Conservation (phyloP, 2,329 filamentous ascomycete genomes). For the Parastagonospora nodorum region DNA sequence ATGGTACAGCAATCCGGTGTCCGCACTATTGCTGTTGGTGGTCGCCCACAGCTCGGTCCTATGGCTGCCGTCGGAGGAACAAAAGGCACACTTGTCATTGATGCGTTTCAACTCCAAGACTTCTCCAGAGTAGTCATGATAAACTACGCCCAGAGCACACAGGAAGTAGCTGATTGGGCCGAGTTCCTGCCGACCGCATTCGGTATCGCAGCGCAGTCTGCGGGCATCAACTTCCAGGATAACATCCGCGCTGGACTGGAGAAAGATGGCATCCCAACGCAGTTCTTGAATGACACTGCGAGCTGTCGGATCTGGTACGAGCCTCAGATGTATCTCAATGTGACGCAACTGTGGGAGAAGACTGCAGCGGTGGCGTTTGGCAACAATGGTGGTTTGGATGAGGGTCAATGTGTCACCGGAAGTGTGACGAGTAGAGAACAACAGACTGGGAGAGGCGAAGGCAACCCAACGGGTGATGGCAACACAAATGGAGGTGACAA, state of each 20-base stretch:
- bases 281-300: constrained; percentile 66
- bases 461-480: constrained; percentile 20
- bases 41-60: constrained; percentile 46
- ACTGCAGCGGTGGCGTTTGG: constrained; percentile 35
- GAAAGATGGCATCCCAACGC: constrained; percentile 52
- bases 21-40: constrained; percentile 51
- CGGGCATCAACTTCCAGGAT: constrained; percentile 47
- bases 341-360: constrained; percentile 59
- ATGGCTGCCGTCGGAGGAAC: constrained; percentile 53
- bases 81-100: constrained; percentile 48
- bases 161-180: constrained; percentile 23
- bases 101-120: constrained; percentile 26
- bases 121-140: constrained; percentile 23
- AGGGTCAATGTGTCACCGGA: constrained; percentile 32
- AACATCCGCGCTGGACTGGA: constrained; percentile 43
- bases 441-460: constrained; percentile 33
- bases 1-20: constrained; percentile 52
- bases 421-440: constrained; percentile 31
- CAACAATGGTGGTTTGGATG: constrained; percentile 32
- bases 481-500: constrained; percentile 12
- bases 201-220: constrained; percentile 25
- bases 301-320: constrained; percentile 68
- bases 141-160: constrained; percentile 18
- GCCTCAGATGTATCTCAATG: constrained; percentile 56
- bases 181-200: constrained; percentile 31